Evolutionary conservation across 2,329 filamentous ascomycete species (phyloP), one percentile per base, ranked within the genome.

Genomic region (Paraphaeosphaeria sporulosa): DNA sequence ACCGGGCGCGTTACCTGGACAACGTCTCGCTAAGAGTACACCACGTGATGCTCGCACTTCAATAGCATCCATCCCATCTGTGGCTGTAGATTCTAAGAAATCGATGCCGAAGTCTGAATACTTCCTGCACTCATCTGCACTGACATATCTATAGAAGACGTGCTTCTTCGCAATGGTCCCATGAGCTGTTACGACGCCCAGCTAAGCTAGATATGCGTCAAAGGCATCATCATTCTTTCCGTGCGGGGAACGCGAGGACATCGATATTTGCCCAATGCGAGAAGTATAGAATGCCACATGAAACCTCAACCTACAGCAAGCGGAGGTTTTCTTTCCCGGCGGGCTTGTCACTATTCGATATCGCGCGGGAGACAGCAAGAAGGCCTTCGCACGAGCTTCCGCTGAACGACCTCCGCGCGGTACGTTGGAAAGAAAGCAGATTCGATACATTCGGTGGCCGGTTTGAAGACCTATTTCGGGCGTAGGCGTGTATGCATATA

Each of bases 1-100:
- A 44, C 42, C 62, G 62, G 55, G 63, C 56, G 60, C 62, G 67
- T 73, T 65, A 58, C 66, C 60, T n/a, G 19, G 42, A 23, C 23
- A 64, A 64, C 58, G 66, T 71, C 66, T 13, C 7, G 10, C 25
- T 25, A 50, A 49, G 7, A 12, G 2, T 6, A 12, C 27, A 5
- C 27, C 51, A 62, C 49, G 52, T 60, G 57, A 65, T 58, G 49
- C 61, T 53, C n/a, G 21, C 2, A 8, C 7, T 19, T 5, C 48
- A 30, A 23, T 9, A 10, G 9, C 30, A 32, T 32, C 30, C 30
- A 32, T 32, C 30, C 8, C 30, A 12, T 32, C 30, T 32, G 30
- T 32, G 30, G 30, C 9, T 19, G n/a, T 13, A 23, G n/a, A 4
- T 12, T 19, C n/a, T 21, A 21, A 12, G 8, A 13, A 5, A 23